These are phyloP conservation scores for Clarireedia sp. DNA, from an alignment of 2,329 filamentous ascomycete species.

Conservation along the genomic window DNA sequence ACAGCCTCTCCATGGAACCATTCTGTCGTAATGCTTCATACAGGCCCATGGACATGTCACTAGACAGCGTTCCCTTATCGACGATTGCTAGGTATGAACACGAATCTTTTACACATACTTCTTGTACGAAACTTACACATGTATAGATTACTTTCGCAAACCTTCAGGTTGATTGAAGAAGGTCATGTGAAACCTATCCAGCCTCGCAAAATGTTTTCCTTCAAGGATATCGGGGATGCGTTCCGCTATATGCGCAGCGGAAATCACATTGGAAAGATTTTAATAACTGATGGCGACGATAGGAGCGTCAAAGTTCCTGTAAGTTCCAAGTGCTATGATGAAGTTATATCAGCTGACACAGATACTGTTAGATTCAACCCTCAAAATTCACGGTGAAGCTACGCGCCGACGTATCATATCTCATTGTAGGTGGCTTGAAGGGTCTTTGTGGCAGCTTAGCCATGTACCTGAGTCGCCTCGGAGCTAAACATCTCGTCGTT, in stretches of 20 bases:
- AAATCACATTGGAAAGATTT: conserved; percentile 36
- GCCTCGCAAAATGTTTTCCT: conserved; percentile 12
- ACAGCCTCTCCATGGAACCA: conserved; percentile 13
- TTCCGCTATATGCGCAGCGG: conserved; percentile 32
- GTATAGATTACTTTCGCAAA: conserved; percentile 5
- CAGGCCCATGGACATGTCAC: conserved; percentile 17
- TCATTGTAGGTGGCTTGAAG: conserved; percentile 20
- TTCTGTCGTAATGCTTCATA: conserved; percentile 16
- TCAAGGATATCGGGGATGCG: conserved; percentile 24
- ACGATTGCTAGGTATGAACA: neutral
- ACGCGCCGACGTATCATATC: conserved; percentile 14
- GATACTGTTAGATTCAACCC: conserved; percentile 22
- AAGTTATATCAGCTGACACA: conserved; percentile 37
- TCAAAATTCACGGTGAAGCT: conserved; percentile 15
- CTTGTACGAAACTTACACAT: neutral
- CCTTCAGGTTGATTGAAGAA: neutral
- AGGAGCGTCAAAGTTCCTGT: conserved; percentile 1
- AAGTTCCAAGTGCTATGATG: neutral
- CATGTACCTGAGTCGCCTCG: conserved; percentile 2
- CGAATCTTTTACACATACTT: neutral
- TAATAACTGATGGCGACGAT: conserved; percentile 18
- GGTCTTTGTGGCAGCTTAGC: conserved; percentile 16
- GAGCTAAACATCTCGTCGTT: conserved; percentile 14
- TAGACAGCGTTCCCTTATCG: neutral
- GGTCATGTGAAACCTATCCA: conserved; percentile 16